phyloP scores from a whole-genome alignment of 371 early-diverging fungal species.

The Circinella umbellata region DNA sequence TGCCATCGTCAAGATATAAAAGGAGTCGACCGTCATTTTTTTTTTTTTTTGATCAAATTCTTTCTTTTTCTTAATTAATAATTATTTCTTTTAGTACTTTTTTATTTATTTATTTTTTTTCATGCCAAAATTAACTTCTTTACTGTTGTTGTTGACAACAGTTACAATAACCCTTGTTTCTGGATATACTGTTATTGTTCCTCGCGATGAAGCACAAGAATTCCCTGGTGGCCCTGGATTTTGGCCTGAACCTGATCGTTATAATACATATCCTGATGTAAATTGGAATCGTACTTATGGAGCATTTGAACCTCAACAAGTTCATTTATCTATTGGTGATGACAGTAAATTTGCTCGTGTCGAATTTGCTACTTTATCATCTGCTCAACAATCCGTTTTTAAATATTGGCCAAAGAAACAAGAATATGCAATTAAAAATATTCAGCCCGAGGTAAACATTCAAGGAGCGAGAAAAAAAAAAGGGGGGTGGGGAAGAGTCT shows the following conservation, averaged over 20 bases:
- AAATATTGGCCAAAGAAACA: slow-evolving; percentile 44
- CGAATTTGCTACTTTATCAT: slow-evolving; percentile 41
- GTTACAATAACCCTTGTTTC: not conserved
- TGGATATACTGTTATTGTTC: slow-evolving; percentile 4
- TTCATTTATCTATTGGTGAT: slow-evolving; percentile 38
- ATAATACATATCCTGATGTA: slow-evolving; percentile 23
- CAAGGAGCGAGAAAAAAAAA: not conserved
- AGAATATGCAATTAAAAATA: not conserved
- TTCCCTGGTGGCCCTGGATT: slow-evolving; percentile 28
- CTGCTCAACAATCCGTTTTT: slow-evolving; percentile 26
- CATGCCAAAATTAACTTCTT: not conserved
- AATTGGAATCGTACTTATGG: slow-evolving; percentile 43
- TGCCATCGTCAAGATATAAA: not conserved
- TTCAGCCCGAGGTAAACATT: not conserved
- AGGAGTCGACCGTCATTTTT: no score
- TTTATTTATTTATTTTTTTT: not conserved
- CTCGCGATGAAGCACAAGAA: not conserved
- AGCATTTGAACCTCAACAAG: slow-evolving; percentile 45
- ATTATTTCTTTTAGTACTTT: no score
- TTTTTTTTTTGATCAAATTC: no score
- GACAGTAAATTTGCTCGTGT: slow-evolving; percentile 42
- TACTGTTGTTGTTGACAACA: not conserved
- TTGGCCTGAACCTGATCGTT: slow-evolving; percentile 24
- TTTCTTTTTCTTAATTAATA: no score
- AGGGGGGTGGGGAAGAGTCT: no score